Base-by-base conservation (phyloP, 176 grass and related monocot genomes). In the Triticum turgidum region DNA sequence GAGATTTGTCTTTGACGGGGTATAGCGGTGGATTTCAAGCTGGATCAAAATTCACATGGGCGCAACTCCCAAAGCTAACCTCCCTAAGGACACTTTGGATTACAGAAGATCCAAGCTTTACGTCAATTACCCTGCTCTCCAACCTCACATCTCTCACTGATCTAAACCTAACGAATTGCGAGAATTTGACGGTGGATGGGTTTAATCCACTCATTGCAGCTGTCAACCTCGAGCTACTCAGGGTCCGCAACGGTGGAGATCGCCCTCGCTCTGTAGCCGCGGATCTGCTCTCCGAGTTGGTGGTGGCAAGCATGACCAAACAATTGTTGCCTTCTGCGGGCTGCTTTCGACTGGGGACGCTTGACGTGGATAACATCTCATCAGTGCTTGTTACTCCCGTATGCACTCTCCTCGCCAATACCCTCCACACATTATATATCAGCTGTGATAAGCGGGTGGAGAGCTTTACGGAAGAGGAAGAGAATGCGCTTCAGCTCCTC, bases 201-300 rank as follows among this genome's bases (percentile, higher is more conserved):
- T 65, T 13, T 11, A 65, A 65, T 13, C 63, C 63, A 6, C 11
- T 30, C 11, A 65, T 65, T 11, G 29, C 4, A 29, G 63, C 27
- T 33, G 32, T 33, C 25, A 29, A 14, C 11, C 63, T 65, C 25
- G 29, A 30, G 25, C 1, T 30, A 6, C 6, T 65, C 0, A 0
- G 0, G 0, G 11, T 65, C 63, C 1, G 11, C 9, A 63, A 22
- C 7, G 0, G 0, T 0, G 3, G 5, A 63, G 61, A 25, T 11
- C 9, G 3, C 3, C 61, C 61, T 11, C 22, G 9, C 9, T 63
- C 22, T 12, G 22, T 63, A 27, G 61, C 22, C 3, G 61, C 22
- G 9, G 22, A 63, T 11, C 9, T 63, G 12, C 8, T 63, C 61
- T 63, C 22, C 0, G 61, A 63, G 22, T 25, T 11, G 32, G 32